Base-by-base conservation (phyloP, 805 yeast species). In the Cyberlindnera maclurae region DNA sequence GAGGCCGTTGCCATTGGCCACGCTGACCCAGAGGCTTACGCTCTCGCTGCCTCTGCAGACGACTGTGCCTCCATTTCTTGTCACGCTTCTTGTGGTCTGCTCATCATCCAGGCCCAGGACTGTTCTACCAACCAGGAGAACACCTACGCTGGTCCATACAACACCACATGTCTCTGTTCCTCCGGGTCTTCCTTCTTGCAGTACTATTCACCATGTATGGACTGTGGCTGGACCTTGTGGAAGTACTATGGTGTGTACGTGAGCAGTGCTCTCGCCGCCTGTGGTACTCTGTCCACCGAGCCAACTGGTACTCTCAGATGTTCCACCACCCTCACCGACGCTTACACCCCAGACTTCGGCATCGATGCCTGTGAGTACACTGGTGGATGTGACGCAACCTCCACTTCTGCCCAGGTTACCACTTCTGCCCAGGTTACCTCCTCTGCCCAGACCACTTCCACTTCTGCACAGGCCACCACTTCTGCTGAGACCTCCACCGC, bases 161-260 rank as follows among this genome's bases (percentile, higher is more conserved):
- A 45, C 37, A 26, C 37, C 26, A 22, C n/a, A 15, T 52, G 56
- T 38, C 38, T 43, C 31, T 50, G 55, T 44, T 41, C 38, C 9
- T 13, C 17, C 13, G 35, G 26, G 11, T 26, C 37, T 66, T 12
- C 58, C 22, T 54, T 51, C 47, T 37, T 39, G 38, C 11, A 33
- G 3, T 33, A 39, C 31, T 52, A 52, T 33, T 50, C 44, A 12
- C 48, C 42, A 3, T 61, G 66, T 50, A 46, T 60, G 37, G 58
- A 55, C 36, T 61, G 66, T 52, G 66, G 65, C 31, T 60, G 64
- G 65, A 60, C 64, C 45, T 43, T 61, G 37, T 61, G 59, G 60
- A 40, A 50, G 29, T 56, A 59, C 47, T 60, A 60, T 44, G 48
- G 47, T n/a, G 29, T 37, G 1, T 59, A 44, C 48, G 45, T 62